Evolutionary conservation across 2,329 filamentous ascomycete genomes (phyloP), one percentile per base, ranked within the genome.

Genomic region (Bretziella fagacearum): DNA sequence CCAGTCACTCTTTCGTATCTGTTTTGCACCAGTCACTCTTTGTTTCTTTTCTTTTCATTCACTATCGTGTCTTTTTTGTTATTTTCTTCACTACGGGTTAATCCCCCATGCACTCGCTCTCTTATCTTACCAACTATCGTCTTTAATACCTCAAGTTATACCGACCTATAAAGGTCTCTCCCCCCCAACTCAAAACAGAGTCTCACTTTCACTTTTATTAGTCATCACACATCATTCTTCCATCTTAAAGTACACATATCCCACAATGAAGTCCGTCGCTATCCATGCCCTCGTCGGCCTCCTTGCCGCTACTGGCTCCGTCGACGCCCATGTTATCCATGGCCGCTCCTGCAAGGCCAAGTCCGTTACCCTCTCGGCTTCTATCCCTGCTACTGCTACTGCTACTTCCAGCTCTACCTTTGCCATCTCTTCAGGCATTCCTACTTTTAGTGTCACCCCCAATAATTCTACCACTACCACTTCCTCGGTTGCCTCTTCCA

Each of bases 211-310:
- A n/a, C n/a, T n/a, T 30, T n/a, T 30, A 30, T 30, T 36, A 36
- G 23, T 27, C 15, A 29, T 43, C 23, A n/a, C 33, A 36, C 33
- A 36, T 7, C n/a, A n/a, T n/a, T n/a, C 3, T 36, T 36, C 33
- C 18, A n/a, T 18, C 7, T 15, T n/a, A 36, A 36, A 36, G 8
- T 17, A 42, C n/a, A 26, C n/a, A 42, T 15, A 18, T 15, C 36
- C 26, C 36, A 47, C 18, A 32, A 47, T 47, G 45, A 46, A 48
- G 22, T 45, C 39, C 35, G 36, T 51, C 11, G 49, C 44, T 41
- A 37, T 48, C 20, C 27, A 48, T 10, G 46, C 37, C 18, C 32
- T 44, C 4, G n/a, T 44, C n/a, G 47, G 47, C 18, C 32, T 45
- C 22, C 47, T 49, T 11, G 45, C 45, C 27, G 18, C 45, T n/a